Evolutionary conservation across 192 early-diverging fungal species (phyloP).

Genomic region (Kickxella alabastrina): DNA sequence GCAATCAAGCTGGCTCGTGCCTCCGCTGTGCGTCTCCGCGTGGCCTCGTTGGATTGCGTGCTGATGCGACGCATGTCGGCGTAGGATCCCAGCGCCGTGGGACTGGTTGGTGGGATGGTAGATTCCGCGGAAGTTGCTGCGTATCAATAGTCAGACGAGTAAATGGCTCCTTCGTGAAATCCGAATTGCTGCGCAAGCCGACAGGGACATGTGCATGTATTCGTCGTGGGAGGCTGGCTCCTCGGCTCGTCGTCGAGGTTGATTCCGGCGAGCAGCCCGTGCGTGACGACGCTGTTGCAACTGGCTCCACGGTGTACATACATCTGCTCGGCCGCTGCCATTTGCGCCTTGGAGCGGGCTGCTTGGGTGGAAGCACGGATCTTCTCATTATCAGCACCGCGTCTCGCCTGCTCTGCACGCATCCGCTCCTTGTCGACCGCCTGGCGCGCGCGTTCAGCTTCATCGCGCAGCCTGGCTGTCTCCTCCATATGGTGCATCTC

Average conservation of each 20-base stretch:
- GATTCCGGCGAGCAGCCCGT: not conserved
- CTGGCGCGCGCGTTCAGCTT: slow-evolving; percentile 4
- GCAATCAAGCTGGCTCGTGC: slow-evolving; percentile 48
- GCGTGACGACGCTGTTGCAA: not conserved
- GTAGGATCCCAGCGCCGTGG: not conserved
- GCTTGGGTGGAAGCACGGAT: slow-evolving; percentile 18
- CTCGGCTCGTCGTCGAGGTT: slow-evolving; percentile 1
- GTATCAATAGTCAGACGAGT: slow-evolving; percentile 19
- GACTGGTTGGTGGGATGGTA: slow-evolving; percentile 1
- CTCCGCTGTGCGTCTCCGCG: slow-evolving; percentile 34
- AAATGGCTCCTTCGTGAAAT: slow-evolving; percentile 22
- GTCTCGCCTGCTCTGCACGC: slow-evolving; percentile 16
- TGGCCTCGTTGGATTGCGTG: slow-evolving; percentile 24
- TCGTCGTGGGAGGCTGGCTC: slow-evolving; percentile 1
- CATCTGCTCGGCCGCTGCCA: slow-evolving; percentile 1
- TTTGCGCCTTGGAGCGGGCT: slow-evolving; percentile 21
- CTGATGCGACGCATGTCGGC: slow-evolving; percentile 23
- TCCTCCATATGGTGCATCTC: slow-evolving; percentile 4
- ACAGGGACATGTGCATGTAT: slow-evolving; percentile 8
- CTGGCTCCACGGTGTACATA: not conserved
- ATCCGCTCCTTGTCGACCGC: slow-evolving; percentile 21
- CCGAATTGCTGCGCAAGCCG: slow-evolving; percentile 11
- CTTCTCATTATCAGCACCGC: slow-evolving; percentile 16
- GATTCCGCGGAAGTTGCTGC: not conserved
- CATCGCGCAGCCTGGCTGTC: not conserved